phyloP scores from a whole-genome alignment of 352 stramenopile species.

The Phytophthora pseudosyringae region DNA sequence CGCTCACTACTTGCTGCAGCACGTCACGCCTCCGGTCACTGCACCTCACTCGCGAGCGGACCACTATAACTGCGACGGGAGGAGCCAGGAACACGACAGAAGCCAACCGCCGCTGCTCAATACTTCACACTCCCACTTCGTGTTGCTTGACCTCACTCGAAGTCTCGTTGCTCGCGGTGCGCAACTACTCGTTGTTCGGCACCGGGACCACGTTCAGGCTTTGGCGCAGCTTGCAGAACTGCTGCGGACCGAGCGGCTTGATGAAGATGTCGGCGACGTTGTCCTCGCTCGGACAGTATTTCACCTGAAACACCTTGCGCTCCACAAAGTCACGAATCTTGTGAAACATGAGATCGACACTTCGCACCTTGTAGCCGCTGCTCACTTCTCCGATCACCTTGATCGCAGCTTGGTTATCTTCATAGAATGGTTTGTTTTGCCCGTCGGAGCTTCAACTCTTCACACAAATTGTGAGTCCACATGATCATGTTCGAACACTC shows the following conservation, averaged over 20 bases:
- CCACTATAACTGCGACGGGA: conserved; percentile 1
- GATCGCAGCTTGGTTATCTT: conserved; percentile 14
- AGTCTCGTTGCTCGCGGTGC: not conserved
- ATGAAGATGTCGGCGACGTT: conserved; percentile 11
- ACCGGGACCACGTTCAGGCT: conserved; percentile 5
- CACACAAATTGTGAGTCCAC: conserved; percentile 19
- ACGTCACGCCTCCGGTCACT: too few species aligned
- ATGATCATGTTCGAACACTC: conserved; percentile 15
- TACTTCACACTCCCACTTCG: conserved; percentile 2
- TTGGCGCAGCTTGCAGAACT: conserved; percentile 4
- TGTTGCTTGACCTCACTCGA: not conserved
- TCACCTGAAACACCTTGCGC: conserved; percentile 3
- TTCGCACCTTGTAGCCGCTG: conserved; percentile 6
- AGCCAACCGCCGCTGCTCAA: conserved; percentile 4
- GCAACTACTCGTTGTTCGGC: too few species aligned
- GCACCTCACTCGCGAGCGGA: too few species aligned
- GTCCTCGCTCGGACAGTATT: conserved; percentile 7
- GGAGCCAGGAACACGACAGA: not conserved
- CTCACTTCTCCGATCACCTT: conserved; percentile 9
- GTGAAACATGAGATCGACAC: conserved; percentile 16
- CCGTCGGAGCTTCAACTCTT: conserved; percentile 1
- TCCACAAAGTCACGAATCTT: conserved; percentile 15
- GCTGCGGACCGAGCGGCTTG: conserved; percentile 11
- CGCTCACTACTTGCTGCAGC: too few species aligned
- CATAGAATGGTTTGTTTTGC: conserved; percentile 4